Evolutionary conservation across 345 rosid genomes (phyloP).

Genomic region (Crucihimalaya himalaica): DNA sequence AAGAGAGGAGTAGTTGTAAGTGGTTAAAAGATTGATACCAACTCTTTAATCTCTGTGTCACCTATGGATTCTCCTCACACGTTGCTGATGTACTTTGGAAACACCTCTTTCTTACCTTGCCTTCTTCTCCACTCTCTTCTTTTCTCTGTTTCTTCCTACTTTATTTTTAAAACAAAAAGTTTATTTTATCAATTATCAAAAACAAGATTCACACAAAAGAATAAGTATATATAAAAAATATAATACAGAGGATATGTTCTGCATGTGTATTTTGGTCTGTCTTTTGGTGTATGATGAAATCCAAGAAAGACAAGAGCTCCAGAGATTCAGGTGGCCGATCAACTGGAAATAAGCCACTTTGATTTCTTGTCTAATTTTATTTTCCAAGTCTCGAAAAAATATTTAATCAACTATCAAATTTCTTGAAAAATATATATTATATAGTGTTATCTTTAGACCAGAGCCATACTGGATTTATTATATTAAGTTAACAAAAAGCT

Average conservation of each 20-base stretch:
- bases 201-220: no score
- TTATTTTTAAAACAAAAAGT: no score
- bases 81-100: constrained; percentile 39
- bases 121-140: constrained; percentile 26
- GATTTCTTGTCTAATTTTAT: constrained; percentile 26
- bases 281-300: constrained; percentile 18
- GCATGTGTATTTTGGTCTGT: constrained; percentile 38
- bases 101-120: constrained; percentile 32
- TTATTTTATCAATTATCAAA: no score
- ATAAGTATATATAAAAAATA: not conserved
- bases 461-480: constrained; percentile 23
- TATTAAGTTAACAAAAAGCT: not conserved
- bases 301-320: constrained; percentile 37
- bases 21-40: constrained; percentile 36
- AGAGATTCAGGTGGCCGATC: constrained; percentile 39
- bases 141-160: not conserved
- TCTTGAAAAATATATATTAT: not conserved
- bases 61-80: constrained; percentile 34
- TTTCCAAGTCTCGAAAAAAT: constrained; percentile 21
- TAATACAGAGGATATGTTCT: constrained; percentile 4
- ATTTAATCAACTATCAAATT: not conserved
- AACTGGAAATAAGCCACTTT: constrained; percentile 39
- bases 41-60: constrained; percentile 38
- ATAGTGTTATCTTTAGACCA: constrained; percentile 12
- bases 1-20: constrained; percentile 30